phyloP scores from a whole-genome alignment of 768 basidiomycete species.

The Pleurotus tuoliensis region DNA sequence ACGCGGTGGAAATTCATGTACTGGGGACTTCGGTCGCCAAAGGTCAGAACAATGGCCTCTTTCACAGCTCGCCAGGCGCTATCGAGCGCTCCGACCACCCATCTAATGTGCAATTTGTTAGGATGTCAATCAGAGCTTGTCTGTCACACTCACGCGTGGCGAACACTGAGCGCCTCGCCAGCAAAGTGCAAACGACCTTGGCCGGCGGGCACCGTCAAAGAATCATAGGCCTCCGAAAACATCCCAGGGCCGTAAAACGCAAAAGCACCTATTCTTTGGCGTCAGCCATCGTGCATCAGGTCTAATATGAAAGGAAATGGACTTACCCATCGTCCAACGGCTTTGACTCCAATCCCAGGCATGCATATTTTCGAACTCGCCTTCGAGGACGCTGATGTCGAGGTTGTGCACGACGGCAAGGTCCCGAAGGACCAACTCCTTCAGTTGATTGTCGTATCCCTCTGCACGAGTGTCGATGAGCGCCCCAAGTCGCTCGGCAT shows the following conservation, averaged over 20 bases:
- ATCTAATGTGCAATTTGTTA: slow-evolving; percentile 15
- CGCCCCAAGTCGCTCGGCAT: slow-evolving; percentile 32
- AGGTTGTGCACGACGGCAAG: slow-evolving; percentile 26
- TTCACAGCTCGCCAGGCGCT: slow-evolving; percentile 31
- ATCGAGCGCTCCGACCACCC: slow-evolving; percentile 35
- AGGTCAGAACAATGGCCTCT: slow-evolving; percentile 10
- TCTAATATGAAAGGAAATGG: neutral
- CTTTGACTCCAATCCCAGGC: slow-evolving; percentile 32
- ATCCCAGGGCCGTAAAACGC: slow-evolving; percentile 37
- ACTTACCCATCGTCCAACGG: slow-evolving; percentile 29
- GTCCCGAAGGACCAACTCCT: slow-evolving; percentile 25
- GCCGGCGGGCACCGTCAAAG: slow-evolving; percentile 26
- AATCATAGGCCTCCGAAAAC: slow-evolving; percentile 26
- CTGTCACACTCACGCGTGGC: slow-evolving; percentile 22
- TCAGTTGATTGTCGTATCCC: slow-evolving; percentile 17
- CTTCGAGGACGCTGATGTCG: slow-evolving; percentile 13
- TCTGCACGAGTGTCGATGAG: slow-evolving; percentile 20
- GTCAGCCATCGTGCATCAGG: neutral
- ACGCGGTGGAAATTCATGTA: slow-evolving; percentile 15
- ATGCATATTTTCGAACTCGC: slow-evolving; percentile 17
- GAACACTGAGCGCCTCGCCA: slow-evolving; percentile 32
- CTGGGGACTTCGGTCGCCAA: neutral
- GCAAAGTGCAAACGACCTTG: slow-evolving; percentile 28
- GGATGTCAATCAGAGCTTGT: no score
- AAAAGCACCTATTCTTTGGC: slow-evolving; percentile 27